Evolutionary conservation across 192 early-diverging fungal species (phyloP), one percentile per base, ranked within the genome.

Genomic region (Backusella tarrabulga): DNA sequence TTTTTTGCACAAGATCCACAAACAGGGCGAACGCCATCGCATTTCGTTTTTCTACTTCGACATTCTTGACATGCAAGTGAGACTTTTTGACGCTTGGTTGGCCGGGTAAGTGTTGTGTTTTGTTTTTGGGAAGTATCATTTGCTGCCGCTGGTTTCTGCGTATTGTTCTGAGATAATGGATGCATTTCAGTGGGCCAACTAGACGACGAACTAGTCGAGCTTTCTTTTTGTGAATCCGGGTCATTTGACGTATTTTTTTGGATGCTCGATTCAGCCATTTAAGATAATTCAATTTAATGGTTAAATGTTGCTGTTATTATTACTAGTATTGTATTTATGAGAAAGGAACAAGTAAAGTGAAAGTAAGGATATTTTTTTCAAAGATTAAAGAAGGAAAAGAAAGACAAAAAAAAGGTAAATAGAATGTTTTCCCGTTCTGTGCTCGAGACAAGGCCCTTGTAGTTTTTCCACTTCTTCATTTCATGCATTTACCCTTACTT

Each of bases 41-140:
- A 71, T 44, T 71, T 71, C 4, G 70, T 71, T 21, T 71, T 71
- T 32, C 70, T 36, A 42, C 26, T 42, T 26, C 70, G 70, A 42
- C 70, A 71, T 44, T 71, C 70, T 38, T 71, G 70, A 42, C 70
- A 71, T 44, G 70, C 70, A 71, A 71, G 70, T 21, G 70, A 71
- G 5, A 71, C 70, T 15, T 71, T 71, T 71, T 71, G 70, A 36
- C 70, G 35, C 4, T 71, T 71, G n/a, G 70, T 42, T 71, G 70
- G 70, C 46, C 70, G n/a, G 38, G 40, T 23, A 42, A 41, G 19
- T 23, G 23, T 42, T 71, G 70, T 63, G 12, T 63, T 63, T 12
- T 23, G 56, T 63, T 63, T 63, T 29, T 23, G 26, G 1, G 56
- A 29, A 29, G 26, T 4, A 63, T 23, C 11, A 63, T 63, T 26